A percentile compares a stretch with the other conserved stretches of the same genome.
These are phyloP conservation scores for Volvox carteri DNA, from an alignment of 163 green algal genomes.

Conservation along the genomic window DNA sequence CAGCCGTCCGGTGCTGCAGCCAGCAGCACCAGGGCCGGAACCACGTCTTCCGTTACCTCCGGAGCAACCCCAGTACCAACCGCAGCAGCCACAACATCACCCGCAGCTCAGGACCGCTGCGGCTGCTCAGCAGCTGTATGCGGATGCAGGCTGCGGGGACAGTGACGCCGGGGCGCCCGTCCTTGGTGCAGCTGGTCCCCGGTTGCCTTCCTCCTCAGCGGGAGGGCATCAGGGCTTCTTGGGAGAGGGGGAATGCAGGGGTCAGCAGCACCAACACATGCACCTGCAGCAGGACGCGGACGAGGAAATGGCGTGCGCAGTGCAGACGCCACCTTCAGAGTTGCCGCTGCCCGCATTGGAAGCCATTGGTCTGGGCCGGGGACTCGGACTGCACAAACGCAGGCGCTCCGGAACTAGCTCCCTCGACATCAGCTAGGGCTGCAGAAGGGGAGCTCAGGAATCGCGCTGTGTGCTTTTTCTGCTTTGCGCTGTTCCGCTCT, in stretches of 20 bases:
- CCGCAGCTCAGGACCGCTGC: neutral
- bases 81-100: neutral
- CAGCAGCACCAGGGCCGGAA: neutral
- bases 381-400: constrained; percentile 12
- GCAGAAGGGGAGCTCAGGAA: no score
- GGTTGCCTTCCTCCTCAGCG: no score
- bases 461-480: no score
- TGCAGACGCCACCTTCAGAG: no score
- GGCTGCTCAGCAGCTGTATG: neutral
- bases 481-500: no score
- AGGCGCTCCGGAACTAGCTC: neutral
- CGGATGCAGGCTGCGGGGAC: neutral
- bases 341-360: neutral
- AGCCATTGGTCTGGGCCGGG: neutral
- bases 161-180: neutral
- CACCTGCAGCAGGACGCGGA: neutral
- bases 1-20: no score
- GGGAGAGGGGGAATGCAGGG: no score
- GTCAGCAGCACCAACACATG: neutral
- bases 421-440: neutral
- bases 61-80: neutral
- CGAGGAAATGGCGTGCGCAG: neutral
- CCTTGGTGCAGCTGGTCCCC: neutral
- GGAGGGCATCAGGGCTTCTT: no score
- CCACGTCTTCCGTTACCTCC: no score